These are phyloP conservation scores for Trametes cinnabarina DNA, from an alignment of 768 basidiomycete genomes.

Conservation along the genomic window DNA sequence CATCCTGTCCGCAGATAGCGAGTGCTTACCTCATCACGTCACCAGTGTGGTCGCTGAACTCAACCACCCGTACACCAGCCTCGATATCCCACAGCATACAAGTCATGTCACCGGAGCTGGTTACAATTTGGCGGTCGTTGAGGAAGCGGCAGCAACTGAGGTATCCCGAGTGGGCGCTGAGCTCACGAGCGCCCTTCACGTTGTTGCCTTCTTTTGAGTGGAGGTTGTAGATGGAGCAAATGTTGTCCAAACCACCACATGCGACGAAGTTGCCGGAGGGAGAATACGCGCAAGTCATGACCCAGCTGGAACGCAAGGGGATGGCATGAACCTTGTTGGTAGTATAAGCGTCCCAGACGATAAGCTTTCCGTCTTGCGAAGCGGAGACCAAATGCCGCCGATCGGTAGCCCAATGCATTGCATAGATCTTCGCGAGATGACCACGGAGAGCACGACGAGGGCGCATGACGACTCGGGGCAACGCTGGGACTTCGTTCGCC, in stretches of 20 bases:
- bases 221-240: conserved; percentile 97
- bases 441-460: conserved; percentile 93
- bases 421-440: conserved; percentile 99
- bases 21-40: conserved; percentile 94
- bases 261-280: conserved; percentile 97
- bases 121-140: conserved; percentile 98
- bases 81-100: conserved; percentile 99
- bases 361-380: conserved; percentile 99
- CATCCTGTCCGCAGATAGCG: not conserved
- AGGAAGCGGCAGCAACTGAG: conserved; percentile 98
- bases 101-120: conserved; percentile 98
- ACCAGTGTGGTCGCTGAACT: conserved; percentile 98
- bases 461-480: conserved; percentile 96
- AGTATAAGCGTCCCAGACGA: conserved; percentile 99
- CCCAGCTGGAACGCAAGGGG: conserved; percentile 96
- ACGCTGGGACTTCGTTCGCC: conserved; percentile 93
- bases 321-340: conserved; percentile 99
- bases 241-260: conserved; percentile 98
- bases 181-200: conserved; percentile 88
- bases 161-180: conserved; percentile 97
- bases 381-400: conserved; percentile 97
- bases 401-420: conserved; percentile 99
- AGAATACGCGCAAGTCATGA: conserved; percentile 99
- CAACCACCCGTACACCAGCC: conserved; percentile 94
- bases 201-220: conserved; percentile 73